Evolutionary conservation across 169 alveolate species (phyloP).

Genomic region (Eimeria tenella): DNA sequence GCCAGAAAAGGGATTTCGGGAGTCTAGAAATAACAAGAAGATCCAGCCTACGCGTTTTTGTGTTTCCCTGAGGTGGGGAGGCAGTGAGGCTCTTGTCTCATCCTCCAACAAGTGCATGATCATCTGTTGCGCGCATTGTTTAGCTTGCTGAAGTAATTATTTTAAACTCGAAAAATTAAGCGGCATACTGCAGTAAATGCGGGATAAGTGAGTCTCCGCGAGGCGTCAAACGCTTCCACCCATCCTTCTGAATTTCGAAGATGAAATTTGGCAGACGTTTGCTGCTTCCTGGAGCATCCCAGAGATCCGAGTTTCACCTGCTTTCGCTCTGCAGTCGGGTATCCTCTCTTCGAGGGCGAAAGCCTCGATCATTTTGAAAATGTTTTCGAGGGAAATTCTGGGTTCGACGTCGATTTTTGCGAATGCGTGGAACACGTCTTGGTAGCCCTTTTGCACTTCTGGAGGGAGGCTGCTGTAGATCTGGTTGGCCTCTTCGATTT

Average conservation of each 20-base stretch:
- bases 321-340: conserved; percentile 73
- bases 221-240: conserved; percentile 51
- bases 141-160: background rate
- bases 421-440: conserved; percentile 73
- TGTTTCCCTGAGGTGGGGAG: conserved; percentile 4
- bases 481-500: conserved; percentile 59
- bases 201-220: conserved; percentile 52
- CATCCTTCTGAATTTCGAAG: conserved; percentile 16
- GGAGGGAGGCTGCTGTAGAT: conserved; percentile 40
- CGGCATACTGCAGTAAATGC: conserved; percentile 51
- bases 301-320: too few relatives aligned
- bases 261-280: background rate
- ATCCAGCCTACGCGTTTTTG: conserved; percentile 5
- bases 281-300: background rate
- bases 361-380: conserved; percentile 45
- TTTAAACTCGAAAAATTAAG: background rate
- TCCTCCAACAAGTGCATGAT: conserved; percentile 61
- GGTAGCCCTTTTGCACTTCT: conserved; percentile 64
- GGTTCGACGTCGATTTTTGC: conserved; percentile 26
- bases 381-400: conserved; percentile 33
- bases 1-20: background rate
- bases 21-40: background rate
- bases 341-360: conserved; percentile 58
- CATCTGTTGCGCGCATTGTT: background rate
- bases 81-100: conserved; percentile 46